These are phyloP conservation scores for Epichloe sibirici DNA, from an alignment of 2,329 filamentous ascomycete genomes.

Conservation along the genomic window DNA sequence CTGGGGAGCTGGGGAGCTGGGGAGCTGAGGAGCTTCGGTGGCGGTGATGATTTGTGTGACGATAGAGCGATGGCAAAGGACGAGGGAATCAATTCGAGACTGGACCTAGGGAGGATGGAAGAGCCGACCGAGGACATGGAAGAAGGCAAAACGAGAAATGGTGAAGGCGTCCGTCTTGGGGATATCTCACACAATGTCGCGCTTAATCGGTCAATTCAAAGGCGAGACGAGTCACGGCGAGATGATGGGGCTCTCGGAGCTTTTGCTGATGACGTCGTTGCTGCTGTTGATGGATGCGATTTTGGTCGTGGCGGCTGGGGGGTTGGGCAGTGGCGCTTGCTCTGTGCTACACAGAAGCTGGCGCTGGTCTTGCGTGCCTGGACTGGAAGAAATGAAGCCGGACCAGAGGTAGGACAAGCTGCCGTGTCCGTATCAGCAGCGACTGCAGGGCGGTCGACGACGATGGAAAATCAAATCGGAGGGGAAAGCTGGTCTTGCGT, in stretches of 20 bases:
- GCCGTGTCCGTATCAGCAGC: slow-evolving; percentile 8
- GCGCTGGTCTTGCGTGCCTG: background rate
- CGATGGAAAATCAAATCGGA: slow-evolving; percentile 1
- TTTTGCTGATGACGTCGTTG: slow-evolving; percentile 4
- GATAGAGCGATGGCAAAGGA: background rate
- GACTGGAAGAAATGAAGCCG: slow-evolving; percentile 5
- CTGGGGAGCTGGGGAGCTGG: too few relatives aligned
- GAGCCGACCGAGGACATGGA: slow-evolving; percentile 37
- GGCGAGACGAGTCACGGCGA: background rate
- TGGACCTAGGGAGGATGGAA: slow-evolving; percentile 40
- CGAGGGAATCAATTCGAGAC: background rate
- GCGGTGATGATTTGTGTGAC: background rate
- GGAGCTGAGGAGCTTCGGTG: background rate
- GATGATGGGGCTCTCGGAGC: background rate
- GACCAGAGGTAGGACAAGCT: slow-evolving; percentile 8
- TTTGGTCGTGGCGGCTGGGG: background rate
- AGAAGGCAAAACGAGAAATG: slow-evolving; percentile 31
- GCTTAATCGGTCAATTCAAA: slow-evolving; percentile 6
- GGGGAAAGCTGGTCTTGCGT: slow-evolving; percentile 5
- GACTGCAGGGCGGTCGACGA: background rate
- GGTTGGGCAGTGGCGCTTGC: background rate
- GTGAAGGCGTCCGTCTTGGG: slow-evolving; percentile 38
- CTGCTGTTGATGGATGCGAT: background rate
- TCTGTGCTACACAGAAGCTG: background rate
- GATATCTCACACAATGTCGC: slow-evolving; percentile 21